Evolutionary conservation across 2,329 filamentous ascomycete genomes (phyloP), one percentile per base, ranked within the genome.

Genomic region (Fusarium mangiferae): DNA sequence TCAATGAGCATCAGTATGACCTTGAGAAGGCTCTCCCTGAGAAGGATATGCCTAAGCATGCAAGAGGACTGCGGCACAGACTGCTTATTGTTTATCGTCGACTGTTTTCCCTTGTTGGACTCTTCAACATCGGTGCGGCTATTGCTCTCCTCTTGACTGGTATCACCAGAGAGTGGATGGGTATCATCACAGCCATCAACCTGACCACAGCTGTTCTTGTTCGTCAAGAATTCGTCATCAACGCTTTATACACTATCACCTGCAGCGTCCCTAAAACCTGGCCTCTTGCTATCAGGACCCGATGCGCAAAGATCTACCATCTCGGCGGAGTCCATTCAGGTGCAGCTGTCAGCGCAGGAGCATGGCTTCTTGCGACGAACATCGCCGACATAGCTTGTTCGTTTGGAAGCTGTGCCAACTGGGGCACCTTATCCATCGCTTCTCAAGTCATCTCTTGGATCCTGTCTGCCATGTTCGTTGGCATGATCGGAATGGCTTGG

Each of bases 401-500:
- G 22, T 65, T 58, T 9, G 69, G 71, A 38, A 73, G 41, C 22
- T 78, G 77, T 18, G 48, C 62, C 2, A 61, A 61, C 35, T 78
- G 77, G 77, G 75, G 75, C 0, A 64, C 41, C 1, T 49, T 77
- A 17, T 85, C 88, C 13, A 78, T 87, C 17, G 79, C 82, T 38
- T 81, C 81, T 7, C 77, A 82, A 48, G 82, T 86, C 13, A 80
- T 93, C 28, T 87, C 89, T 15, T 91, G 88, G 77, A 77, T 91
- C n/a, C 85, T 93, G 28, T 83, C 89, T n/a, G 78, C 82, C 3
- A 84, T 93, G 58, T 86, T 93, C 71, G 74, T 89, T 56, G 78
- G 83, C 28, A 92, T 94, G 77, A 84, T 92, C 48, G 81, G 84
- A 54, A 87, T 90, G 59, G 91, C 93, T 2, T 87, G 91, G 78